phyloP scores from a whole-genome alignment of 768 basidiomycete species.

The Mycena indigotica region DNA sequence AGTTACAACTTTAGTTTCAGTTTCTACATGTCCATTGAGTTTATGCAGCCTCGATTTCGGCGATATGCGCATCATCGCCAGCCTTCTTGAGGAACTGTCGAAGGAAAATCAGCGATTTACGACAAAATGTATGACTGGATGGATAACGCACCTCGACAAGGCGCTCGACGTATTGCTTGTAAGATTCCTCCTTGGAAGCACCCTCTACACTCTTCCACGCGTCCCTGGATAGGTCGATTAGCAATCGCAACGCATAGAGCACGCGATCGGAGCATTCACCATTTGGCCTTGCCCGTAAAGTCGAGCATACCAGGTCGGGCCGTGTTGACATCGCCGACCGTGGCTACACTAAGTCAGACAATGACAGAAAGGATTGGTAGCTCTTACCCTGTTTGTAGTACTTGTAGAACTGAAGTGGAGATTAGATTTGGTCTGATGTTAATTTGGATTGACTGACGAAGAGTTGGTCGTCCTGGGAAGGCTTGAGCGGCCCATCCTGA shows the following conservation, averaged over 20 bases:
- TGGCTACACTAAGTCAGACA: constrained; percentile 48
- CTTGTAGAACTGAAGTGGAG: constrained; percentile 75
- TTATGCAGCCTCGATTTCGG: constrained; percentile 60
- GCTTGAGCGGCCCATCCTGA: constrained; percentile 80
- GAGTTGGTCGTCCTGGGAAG: constrained; percentile 73
- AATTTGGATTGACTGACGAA: constrained; percentile 51
- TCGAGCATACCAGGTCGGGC: constrained; percentile 75
- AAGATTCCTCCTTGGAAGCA: constrained; percentile 69
- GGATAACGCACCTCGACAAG: constrained; percentile 60
- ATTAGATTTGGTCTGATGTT: constrained; percentile 9
- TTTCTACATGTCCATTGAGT: neutral
- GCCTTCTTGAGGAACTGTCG: constrained; percentile 58
- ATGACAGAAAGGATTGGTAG: too few species aligned
- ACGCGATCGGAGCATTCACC: constrained; percentile 48
- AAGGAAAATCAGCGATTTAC: neutral
- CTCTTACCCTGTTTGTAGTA: constrained; percentile 92
- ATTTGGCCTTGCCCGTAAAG: constrained; percentile 88
- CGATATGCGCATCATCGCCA: constrained; percentile 54
- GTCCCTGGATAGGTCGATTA: constrained; percentile 57
- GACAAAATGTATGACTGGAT: neutral
- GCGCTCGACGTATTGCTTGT: constrained; percentile 71
- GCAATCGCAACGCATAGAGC: constrained; percentile 17
- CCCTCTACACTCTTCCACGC: constrained; percentile 84
- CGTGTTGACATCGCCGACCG: constrained; percentile 70
- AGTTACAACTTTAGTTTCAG: neutral